Percentiles rank a stretch among this genome's conserved stretches.
These are phyloP conservation scores for Apiotrichum porosum DNA, from an alignment of 1,284 basidiomycete species.

Conservation along the genomic window DNA sequence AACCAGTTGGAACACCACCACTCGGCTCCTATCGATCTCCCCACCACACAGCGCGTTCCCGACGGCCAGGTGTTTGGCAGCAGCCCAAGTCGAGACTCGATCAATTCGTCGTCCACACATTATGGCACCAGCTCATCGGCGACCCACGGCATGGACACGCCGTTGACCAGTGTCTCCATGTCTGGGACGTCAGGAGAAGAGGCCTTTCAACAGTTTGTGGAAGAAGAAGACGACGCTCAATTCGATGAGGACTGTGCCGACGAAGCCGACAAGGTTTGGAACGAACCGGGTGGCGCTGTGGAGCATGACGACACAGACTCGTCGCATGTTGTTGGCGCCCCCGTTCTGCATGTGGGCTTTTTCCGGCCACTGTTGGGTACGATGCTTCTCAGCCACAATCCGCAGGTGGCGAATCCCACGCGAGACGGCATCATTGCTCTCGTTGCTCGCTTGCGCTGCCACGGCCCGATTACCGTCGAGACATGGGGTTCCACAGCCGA, in stretches of 20 bases:
- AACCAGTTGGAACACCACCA: too few relatives aligned
- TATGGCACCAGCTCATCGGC: too few relatives aligned
- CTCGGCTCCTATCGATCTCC: too few relatives aligned
- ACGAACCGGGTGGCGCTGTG: too few relatives aligned
- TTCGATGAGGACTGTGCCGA: too few relatives aligned
- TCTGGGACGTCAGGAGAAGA: neutral
- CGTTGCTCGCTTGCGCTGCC: conserved; percentile 53
- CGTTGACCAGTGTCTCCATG: conserved; percentile 5
- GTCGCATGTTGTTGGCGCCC: conserved; percentile 41
- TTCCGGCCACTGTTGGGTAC: conserved; percentile 91
- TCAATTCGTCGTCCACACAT: too few relatives aligned
- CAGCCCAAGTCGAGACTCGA: neutral
- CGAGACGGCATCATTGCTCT: conserved; percentile 74
- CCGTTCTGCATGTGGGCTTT: conserved; percentile 68
- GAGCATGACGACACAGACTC: too few relatives aligned
- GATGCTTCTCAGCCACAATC: conserved; percentile 74
- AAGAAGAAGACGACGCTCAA: too few relatives aligned
- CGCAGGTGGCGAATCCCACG: conserved; percentile 65
- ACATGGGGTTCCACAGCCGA: conserved; percentile 30
- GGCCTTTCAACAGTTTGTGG: neutral
- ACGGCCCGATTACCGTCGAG: conserved; percentile 28
- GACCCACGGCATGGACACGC: conserved; percentile 5
- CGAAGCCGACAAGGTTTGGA: too few relatives aligned
- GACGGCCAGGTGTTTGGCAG: too few relatives aligned
- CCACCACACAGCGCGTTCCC: too few relatives aligned